Evolutionary conservation across 139 green algal species (phyloP).

Genomic region (Spirogloea muscicola): DNA sequence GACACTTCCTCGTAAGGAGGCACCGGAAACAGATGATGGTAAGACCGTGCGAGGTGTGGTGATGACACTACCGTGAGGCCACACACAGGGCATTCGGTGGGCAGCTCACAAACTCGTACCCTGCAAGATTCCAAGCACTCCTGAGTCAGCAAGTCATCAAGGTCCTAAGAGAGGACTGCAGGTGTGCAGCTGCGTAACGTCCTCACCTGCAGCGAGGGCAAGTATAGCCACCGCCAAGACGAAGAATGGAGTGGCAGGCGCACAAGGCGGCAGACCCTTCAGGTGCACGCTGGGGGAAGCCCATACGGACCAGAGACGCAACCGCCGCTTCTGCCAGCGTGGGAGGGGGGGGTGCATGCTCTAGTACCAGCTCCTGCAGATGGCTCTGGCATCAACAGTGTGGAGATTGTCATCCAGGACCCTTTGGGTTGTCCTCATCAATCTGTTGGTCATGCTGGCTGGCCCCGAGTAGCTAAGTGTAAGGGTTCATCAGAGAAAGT

Average conservation of each 20-base stretch:
- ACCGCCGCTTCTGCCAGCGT: constrained; percentile 3
- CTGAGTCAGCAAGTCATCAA: too few species aligned
- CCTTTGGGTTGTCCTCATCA: too few species aligned
- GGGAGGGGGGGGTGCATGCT: constrained; percentile 44
- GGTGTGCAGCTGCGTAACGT: too few species aligned
- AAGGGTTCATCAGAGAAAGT: not conserved
- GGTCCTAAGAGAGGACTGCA: too few species aligned
- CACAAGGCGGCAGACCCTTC: constrained; percentile 17
- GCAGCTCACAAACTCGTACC: constrained; percentile 63
- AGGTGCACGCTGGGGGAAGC: constrained; percentile 39
- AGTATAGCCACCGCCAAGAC: constrained; percentile 16
- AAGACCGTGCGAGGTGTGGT: constrained; percentile 90
- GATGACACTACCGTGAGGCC: constrained; percentile 90
- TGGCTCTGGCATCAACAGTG: constrained; percentile 37
- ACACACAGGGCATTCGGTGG: constrained; percentile 83
- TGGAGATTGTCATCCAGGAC: too few species aligned
- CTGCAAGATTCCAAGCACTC: too few species aligned
- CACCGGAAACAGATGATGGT: constrained; percentile 98
- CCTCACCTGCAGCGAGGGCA: constrained; percentile 40
- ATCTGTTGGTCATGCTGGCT: too few species aligned
- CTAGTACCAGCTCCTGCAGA: constrained; percentile 45
- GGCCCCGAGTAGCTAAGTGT: too few species aligned
- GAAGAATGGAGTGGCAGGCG: constrained; percentile 11
- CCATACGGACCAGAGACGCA: constrained; percentile 40
- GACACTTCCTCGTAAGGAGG: constrained; percentile 53